Percentiles rank a stretch among this genome's conserved stretches.
Conservation (phyloP, 192 early-diverging fungal genomes). For the Thoreauomyces humboldtii region DNA sequence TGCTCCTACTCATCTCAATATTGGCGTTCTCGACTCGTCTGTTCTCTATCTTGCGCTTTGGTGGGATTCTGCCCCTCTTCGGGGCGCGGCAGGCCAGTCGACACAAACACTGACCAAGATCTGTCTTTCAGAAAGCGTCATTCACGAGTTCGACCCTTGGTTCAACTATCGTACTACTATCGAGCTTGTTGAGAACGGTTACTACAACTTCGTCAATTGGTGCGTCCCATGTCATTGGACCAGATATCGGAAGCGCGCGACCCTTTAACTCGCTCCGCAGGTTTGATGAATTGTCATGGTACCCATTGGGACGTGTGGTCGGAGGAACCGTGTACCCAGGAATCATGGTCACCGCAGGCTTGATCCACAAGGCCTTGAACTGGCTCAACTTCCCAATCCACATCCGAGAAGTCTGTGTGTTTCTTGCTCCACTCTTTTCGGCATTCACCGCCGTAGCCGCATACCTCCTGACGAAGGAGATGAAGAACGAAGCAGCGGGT, state of each 20-base stretch:
- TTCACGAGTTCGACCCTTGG: constrained; percentile 99
- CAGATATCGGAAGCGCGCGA: not conserved
- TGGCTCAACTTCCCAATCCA: constrained; percentile 93
- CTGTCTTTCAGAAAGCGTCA: constrained; percentile 78
- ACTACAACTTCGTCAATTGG: constrained; percentile 99
- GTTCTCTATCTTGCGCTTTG: constrained; percentile 95
- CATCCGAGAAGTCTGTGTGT: constrained; percentile 98
- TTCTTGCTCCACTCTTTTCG: constrained; percentile 95
- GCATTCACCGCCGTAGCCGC: constrained; percentile 93
- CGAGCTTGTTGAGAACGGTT: constrained; percentile 87
- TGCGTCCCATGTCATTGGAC: constrained; percentile 10
- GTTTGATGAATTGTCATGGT: constrained; percentile 98
- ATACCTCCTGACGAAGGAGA: constrained; percentile 88
- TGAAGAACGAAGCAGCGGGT: constrained; percentile 89
- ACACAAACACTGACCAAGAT: not conserved
- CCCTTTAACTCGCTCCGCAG: constrained; percentile 15
- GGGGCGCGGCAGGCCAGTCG: no score
- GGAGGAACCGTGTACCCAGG: constrained; percentile 99
- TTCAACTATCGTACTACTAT: constrained; percentile 98
- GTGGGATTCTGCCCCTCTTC: constrained; percentile 16
- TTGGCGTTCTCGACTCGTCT: constrained; percentile 88
- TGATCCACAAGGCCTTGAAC: constrained; percentile 93
- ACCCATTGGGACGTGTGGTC: constrained; percentile 96
- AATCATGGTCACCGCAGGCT: constrained; percentile 96
- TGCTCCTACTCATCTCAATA: constrained; percentile 83